Evolutionary conservation across 257 asterid species (phyloP).

Genomic region (Fraxinus americana): DNA sequence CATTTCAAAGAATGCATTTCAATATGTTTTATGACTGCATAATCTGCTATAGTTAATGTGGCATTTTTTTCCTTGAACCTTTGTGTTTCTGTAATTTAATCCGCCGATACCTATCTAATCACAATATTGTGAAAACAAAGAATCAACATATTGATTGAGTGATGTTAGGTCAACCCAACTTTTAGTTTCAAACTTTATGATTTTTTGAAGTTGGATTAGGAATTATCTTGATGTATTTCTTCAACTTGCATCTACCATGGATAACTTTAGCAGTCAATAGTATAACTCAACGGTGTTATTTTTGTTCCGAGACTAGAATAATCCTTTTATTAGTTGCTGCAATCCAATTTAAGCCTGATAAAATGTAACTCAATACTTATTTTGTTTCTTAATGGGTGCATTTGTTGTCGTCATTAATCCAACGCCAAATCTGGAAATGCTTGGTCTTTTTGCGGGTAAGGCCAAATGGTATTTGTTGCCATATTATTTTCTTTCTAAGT

Average conservation of each 20-base stretch:
- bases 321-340: slow-evolving; percentile 8
- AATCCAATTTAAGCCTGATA: neutral
- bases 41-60: too few species aligned
- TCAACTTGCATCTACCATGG: neutral
- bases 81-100: too few species aligned
- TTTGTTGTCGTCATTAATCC: slow-evolving; percentile 73
- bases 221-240: neutral
- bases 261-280: neutral
- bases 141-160: neutral
- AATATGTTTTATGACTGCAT: too few species aligned
- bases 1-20: too few species aligned
- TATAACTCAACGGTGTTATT: neutral
- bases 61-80: too few species aligned
- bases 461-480: neutral
- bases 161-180: neutral
- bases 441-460: slow-evolving; percentile 92
- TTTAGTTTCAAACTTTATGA: neutral
- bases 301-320: neutral
- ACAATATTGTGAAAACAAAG: too few species aligned
- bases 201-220: neutral
- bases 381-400: slow-evolving; percentile 61
- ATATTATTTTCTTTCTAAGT: neutral
- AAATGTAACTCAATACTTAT: slow-evolving; percentile 5
- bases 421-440: slow-evolving; percentile 89
- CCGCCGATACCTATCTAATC: too few species aligned